Conservation (phyloP, 2,329 filamentous ascomycete genomes). For the Chrysoporthe austroafricana region DNA sequence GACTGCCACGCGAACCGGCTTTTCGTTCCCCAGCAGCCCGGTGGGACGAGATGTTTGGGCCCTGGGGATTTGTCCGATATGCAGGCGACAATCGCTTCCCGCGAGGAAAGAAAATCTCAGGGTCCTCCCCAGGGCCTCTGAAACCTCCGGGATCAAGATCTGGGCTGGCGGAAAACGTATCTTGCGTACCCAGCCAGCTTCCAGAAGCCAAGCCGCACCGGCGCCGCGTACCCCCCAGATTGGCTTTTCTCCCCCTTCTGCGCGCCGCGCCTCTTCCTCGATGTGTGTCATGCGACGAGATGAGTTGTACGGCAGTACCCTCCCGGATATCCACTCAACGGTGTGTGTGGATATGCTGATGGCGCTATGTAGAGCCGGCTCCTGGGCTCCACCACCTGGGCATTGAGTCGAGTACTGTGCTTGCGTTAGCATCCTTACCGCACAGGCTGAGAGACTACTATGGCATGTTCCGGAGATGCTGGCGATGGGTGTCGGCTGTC, state of each 20-base stretch:
- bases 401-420: not conserved
- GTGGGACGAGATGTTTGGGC: slow-evolving; percentile 4
- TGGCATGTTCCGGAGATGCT: not conserved
- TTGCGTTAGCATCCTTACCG: too few species aligned
- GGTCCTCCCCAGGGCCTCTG: slow-evolving; percentile 1
- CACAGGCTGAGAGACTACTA: not conserved
- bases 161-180: not conserved
- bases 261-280: not conserved
- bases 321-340: slow-evolving; percentile 1
- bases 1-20: slow-evolving; percentile 22
- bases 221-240: not conserved
- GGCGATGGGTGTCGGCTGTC: not conserved
- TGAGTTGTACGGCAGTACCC: slow-evolving; percentile 3
- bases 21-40: not conserved
- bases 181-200: not conserved
- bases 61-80: not conserved
- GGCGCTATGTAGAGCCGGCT: not conserved
- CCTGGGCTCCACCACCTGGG: not conserved
- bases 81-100: slow-evolving; percentile 1
- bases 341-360: not conserved
- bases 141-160: not conserved
- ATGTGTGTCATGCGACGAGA: not conserved
- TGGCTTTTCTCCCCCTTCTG: not conserved
- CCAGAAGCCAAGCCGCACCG: not conserved
- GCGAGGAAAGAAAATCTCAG: not conserved